Evolutionary conservation across 2,329 filamentous ascomycete species (phyloP), one percentile per base, ranked within the genome.

Genomic region (Hymenotorrendiella dingleyae): DNA sequence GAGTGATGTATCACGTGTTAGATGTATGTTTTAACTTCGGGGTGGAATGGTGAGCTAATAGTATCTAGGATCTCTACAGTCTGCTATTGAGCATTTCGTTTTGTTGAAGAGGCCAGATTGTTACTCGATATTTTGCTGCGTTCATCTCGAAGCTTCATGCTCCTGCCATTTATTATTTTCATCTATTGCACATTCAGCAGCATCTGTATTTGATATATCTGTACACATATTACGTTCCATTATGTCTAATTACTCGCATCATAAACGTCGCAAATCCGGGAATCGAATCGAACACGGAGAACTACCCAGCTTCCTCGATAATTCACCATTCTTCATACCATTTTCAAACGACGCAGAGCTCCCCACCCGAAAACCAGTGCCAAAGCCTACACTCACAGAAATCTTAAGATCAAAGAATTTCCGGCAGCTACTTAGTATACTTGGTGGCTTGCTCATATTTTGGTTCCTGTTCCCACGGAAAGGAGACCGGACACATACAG

Each of bases 331-430:
- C 21, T 37, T 43, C 10, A 26, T 37, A 16, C 34, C 34, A 8
- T 20, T 21, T 16, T 37, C 24, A 10, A 26, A 27, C 8, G 35
- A 33, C n/a, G 16, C 24, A 17, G 21, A 43, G 19, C 16, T 33
- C 7, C 32, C 24, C 10, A 11, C n/a, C 10, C 6, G 20, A 26
- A 26, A 29, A 33, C 14, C 41, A 19, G 26, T 40, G 28, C 43
- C 43, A 3, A 49, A 45, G 29, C 64, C 64, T 14, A 66, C 57
- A 33, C 32, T 65, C 17, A 52, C 49, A 8, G 60, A 67, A 52
- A 59, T 67, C 27, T 46, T 67, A 5, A 57, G 54, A 24, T 66
- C 63, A n/a, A 65, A 62, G 41, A 53, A 56, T 26, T 55, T 62
- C 10, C 62, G 62, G 16, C 60, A 59, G 27, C 45, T 51, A 6